Percentiles rank a stretch among this genome's conserved stretches.
These are phyloP conservation scores for Scenedesmus sp. DNA, from an alignment of 163 green algal species.

Conservation along the genomic window DNA sequence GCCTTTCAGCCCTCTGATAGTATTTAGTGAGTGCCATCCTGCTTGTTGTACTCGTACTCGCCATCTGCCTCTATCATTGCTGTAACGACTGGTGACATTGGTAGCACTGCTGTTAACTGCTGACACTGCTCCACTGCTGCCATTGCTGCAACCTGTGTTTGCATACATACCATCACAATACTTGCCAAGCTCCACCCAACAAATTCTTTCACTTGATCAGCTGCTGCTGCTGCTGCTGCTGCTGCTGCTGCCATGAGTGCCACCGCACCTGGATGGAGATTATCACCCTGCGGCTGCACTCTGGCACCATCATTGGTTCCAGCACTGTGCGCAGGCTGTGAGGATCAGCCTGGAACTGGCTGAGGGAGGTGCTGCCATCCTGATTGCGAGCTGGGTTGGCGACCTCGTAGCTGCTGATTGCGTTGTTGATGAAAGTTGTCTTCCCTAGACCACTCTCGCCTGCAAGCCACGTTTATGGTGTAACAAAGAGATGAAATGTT, in stretches of 20 bases:
- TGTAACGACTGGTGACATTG: neutral
- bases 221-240: neutral
- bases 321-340: slow-evolving; percentile 29
- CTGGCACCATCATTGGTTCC: slow-evolving; percentile 31
- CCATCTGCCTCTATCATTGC: neutral
- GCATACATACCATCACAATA: too few species aligned
- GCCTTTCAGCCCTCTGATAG: too few species aligned
- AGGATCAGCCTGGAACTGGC: slow-evolving; percentile 25
- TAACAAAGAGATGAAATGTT: neutral
- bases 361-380: slow-evolving; percentile 1
- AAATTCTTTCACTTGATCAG: too few species aligned
- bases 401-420: slow-evolving; percentile 2
- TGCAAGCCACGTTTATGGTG: neutral
- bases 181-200: too few species aligned
- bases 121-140: neutral
- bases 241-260: neutral
- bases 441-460: slow-evolving; percentile 39
- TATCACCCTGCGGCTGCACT: slow-evolving; percentile 25
- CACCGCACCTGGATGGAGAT: slow-evolving; percentile 32
- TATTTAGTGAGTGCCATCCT: too few species aligned
- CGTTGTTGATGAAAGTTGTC: slow-evolving; percentile 45
- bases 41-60: neutral
- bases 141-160: neutral
- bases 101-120: too few species aligned
- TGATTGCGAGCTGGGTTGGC: neutral